Evolutionary conservation across 1,139 yeast genomes (phyloP).

Genomic region (Protomyces inouyei): DNA sequence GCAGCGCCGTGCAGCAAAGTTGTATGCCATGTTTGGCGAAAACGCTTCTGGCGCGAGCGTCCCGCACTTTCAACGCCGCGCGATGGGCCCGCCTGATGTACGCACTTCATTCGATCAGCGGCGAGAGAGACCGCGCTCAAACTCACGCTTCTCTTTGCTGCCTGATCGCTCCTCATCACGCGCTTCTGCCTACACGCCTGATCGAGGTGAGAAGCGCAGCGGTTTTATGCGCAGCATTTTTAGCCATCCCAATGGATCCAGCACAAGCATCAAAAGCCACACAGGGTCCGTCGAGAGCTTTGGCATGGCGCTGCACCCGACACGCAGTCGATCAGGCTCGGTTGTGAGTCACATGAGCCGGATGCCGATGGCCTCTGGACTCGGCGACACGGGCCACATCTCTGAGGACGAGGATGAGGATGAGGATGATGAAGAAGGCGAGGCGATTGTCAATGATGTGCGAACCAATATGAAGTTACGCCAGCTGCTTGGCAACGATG

Average conservation of each 20-base stretch:
- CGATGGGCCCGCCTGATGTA: background rate
- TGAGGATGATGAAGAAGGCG: constrained; percentile 22
- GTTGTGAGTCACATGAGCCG: background rate
- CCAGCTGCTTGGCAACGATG: constrained; percentile 22
- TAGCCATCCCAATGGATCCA: background rate
- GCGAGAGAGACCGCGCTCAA: background rate
- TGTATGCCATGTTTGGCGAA: constrained; percentile 27
- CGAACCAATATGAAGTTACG: constrained; percentile 20
- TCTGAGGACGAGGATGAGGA: constrained; percentile 10
- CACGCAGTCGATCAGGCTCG: background rate
- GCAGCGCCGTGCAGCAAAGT: constrained; percentile 19
- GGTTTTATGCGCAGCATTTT: background rate
- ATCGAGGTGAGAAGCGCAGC: background rate
- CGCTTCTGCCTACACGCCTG: background rate
- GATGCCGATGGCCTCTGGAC: background rate
- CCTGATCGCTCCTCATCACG: background rate
- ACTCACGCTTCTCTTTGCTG: background rate
- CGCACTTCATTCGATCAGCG: background rate
- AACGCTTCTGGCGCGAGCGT: background rate
- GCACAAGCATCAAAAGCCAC: background rate
- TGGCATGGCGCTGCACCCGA: background rate
- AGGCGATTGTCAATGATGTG: constrained; percentile 21
- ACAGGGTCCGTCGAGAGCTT: background rate
- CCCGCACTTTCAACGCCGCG: background rate
- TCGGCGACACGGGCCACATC: constrained; percentile 9